Evolutionary conservation across 2,329 filamentous ascomycete species (phyloP).

Genomic region (Penicillium hordei): DNA sequence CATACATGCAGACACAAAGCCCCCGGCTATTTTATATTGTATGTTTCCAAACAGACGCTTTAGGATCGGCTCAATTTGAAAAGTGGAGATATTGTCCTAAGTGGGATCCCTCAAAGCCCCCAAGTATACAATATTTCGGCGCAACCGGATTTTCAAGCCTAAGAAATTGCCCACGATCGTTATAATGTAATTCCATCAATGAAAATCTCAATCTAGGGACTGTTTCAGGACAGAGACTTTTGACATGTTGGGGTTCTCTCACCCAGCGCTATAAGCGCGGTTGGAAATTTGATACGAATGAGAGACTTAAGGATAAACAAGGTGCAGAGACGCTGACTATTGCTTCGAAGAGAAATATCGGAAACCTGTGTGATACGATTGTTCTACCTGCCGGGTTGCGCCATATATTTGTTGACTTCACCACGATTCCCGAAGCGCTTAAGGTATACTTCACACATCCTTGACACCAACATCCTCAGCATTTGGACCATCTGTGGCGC

Average conservation of each 20-base stretch:
- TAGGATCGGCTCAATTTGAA: background rate
- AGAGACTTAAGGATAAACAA: background rate
- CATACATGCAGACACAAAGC: background rate
- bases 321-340: background rate
- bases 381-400: background rate
- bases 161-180: background rate
- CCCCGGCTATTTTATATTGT: background rate
- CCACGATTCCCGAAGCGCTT: background rate
- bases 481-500: background rate
- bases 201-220: background rate
- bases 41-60: background rate
- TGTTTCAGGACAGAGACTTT: background rate
- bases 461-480: background rate
- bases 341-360: background rate
- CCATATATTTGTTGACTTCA: background rate
- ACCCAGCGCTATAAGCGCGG: background rate
- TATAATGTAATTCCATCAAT: background rate
- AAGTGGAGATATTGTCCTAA: background rate
- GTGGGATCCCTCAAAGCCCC: background rate
- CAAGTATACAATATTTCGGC: background rate
- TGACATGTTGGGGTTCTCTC: background rate
- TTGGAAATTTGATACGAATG: background rate
- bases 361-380: background rate
- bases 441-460: constrained; percentile 10
- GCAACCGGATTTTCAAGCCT: background rate